Percentiles rank a stretch among this genome's conserved stretches.
Evolutionary conservation across 768 basidiomycete genomes (phyloP).

Genomic region (Suillus discolor): DNA sequence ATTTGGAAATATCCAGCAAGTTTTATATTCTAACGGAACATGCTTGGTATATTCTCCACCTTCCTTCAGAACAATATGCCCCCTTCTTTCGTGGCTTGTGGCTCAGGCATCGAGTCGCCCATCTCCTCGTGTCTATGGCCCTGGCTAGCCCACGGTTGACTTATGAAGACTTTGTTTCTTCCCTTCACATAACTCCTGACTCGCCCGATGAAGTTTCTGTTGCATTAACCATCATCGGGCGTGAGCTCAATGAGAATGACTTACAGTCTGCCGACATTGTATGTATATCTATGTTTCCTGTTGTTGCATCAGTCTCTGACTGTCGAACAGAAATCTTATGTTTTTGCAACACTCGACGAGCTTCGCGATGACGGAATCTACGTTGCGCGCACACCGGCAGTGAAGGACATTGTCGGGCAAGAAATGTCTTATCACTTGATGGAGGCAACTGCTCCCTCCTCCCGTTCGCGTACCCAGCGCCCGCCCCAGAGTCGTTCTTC

Average conservation of each 20-base stretch:
- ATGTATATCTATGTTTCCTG: constrained; percentile 23
- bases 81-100: constrained; percentile 50
- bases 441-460: constrained; percentile 15
- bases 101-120: constrained; percentile 50
- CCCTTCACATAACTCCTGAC: constrained; percentile 33
- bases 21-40: constrained; percentile 61
- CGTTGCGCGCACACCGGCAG: constrained; percentile 42
- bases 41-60: constrained; percentile 73
- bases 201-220: constrained; percentile 34
- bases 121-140: constrained; percentile 45
- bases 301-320: constrained; percentile 1
- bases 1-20: constrained; percentile 43
- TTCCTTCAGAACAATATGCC: constrained; percentile 48
- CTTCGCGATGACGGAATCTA: constrained; percentile 38
- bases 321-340: constrained; percentile 44
- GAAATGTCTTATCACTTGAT: constrained; percentile 26
- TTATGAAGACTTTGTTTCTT: constrained; percentile 41
- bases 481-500: constrained; percentile 15
- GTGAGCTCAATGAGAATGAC: constrained; percentile 44
- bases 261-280: constrained; percentile 50
- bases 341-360: constrained; percentile 40
- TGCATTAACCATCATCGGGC: constrained; percentile 43
- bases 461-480: constrained; percentile 19
- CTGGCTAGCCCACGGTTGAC: constrained; percentile 37
- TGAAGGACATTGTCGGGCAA: constrained; percentile 36